Base-by-base conservation (phyloP, 495 filamentous ascomycete species). In the Gamarada debralockiae region DNA sequence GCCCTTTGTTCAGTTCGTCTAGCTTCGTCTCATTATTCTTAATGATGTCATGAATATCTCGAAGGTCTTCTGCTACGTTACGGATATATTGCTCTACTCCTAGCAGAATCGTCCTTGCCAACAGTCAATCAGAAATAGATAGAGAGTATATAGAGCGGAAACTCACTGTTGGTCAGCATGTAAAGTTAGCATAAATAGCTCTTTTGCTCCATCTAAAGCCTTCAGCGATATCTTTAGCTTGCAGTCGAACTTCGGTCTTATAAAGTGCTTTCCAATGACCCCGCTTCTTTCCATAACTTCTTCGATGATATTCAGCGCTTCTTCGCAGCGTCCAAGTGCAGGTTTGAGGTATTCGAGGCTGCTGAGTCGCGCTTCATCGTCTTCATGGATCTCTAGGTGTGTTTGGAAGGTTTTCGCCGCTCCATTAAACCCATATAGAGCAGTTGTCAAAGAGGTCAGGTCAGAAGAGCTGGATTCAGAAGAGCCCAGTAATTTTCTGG, bases 311-410 rank as follows among this genome's bases (percentile, higher is more conserved):
- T 53, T 9, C 15, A 53, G 50, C 15, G 50, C 50, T 37, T 36
- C 41, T 45, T 45, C 21, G 29, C 50, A 53, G 17, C 31, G 39
- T 46, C 37, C 31, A 17, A 53, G 40, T 23, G 20, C 23, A 27
- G 39, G 40, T 25, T 53, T 45, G 50, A 53, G 50, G 21, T 45
- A 25, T 3, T 53, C 40, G 14, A 53, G 27, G 24, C 40, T 53
- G n/a, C 40, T 46, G 15, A 53, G 50, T 27, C 50, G 39, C 18
- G 50, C 50, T 27, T 53, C 25, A 29, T 53, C 40, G 50, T 53
- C 50, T 38, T 53, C 50, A 40, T 53, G 31, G 9, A 53, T 53
- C 21, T 45, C 50, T 18, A 53, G 50, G 31, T 45, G 50, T 38
- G 50, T 45, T 46, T 53, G 50, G 27, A 53, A 46, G 41, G 24